Evolutionary conservation across 306 rosid genomes (phyloP).

Genomic region (Adenanthera pavonina): DNA sequence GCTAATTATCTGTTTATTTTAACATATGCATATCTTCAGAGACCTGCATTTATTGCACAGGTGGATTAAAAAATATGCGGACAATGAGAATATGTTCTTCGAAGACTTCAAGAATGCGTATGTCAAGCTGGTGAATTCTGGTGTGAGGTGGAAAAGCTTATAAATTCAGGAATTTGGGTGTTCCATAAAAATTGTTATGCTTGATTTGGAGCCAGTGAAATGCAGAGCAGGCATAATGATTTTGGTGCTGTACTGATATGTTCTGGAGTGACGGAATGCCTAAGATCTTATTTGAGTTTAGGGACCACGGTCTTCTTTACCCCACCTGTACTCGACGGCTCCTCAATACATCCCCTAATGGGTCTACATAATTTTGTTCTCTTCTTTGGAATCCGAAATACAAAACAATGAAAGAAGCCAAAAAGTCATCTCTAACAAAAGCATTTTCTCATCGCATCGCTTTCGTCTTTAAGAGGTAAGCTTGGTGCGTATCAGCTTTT

Average conservation of each 20-base stretch:
- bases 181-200: constrained; percentile 18
- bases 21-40: constrained; percentile 39
- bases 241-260: background rate
- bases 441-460: background rate
- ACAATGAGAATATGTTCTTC: constrained; percentile 72
- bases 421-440: background rate
- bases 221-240: background rate
- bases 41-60: constrained; percentile 52
- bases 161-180: constrained; percentile 37
- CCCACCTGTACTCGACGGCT: constrained; percentile 4
- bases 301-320: constrained; percentile 11
- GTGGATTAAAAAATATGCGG: constrained; percentile 84
- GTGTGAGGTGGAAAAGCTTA: constrained; percentile 75
- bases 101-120: constrained; percentile 84
- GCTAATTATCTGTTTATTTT: constrained; percentile 27
- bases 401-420: background rate
- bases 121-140: constrained; percentile 85
- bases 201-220: constrained; percentile 13
- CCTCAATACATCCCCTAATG: constrained; percentile 2
- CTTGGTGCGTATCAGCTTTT: background rate
- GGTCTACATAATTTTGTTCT: constrained; percentile 13
- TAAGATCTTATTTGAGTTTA: background rate
- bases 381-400: background rate
- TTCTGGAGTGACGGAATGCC: constrained; percentile 6
- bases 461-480: background rate